phyloP scores from a whole-genome alignment of 192 early-diverging fungal species.

The Pilaira anomala region DNA sequence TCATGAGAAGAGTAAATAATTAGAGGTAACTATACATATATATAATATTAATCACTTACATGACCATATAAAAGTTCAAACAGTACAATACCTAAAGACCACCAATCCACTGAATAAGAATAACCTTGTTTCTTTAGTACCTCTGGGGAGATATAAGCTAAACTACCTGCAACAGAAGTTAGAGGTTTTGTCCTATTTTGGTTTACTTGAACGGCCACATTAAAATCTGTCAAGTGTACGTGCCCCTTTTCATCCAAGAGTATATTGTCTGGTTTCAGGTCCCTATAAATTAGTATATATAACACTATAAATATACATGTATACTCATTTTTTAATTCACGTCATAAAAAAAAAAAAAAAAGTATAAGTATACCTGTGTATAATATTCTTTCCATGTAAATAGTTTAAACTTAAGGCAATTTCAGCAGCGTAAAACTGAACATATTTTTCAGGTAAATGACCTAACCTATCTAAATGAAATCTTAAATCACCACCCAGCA shows the following conservation, averaged over 20 bases:
- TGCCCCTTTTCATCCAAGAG: conserved; percentile 75
- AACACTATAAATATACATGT: neutral
- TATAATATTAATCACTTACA: conserved; percentile 46
- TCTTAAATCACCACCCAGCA: conserved; percentile 91
- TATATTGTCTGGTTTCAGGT: conserved; percentile 85
- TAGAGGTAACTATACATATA: neutral
- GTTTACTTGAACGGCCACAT: conserved; percentile 71
- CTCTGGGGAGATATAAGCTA: conserved; percentile 88
- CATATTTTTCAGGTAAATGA: conserved; percentile 59
- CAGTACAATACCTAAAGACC: conserved; percentile 78
- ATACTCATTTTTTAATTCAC: neutral
- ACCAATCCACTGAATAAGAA: conserved; percentile 58
- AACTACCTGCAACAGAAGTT: conserved; percentile 71
- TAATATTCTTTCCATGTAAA: conserved; percentile 64
- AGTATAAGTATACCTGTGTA: conserved; percentile 51
- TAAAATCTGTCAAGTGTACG: conserved; percentile 83
- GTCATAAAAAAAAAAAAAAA: too few relatives aligned
- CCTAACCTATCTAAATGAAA: conserved; percentile 80
- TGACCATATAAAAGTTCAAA: conserved; percentile 75
- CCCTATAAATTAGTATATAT: conserved; percentile 38
- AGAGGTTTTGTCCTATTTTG: conserved; percentile 58
- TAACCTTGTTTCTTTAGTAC: conserved; percentile 60
- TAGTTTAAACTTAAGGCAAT: conserved; percentile 61
- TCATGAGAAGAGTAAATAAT: neutral
- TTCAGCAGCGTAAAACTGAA: conserved; percentile 71